Evolutionary conservation across 768 basidiomycete genomes (phyloP), one percentile per base, ranked within the genome.

Genomic region (Leccinum obscurum): DNA sequence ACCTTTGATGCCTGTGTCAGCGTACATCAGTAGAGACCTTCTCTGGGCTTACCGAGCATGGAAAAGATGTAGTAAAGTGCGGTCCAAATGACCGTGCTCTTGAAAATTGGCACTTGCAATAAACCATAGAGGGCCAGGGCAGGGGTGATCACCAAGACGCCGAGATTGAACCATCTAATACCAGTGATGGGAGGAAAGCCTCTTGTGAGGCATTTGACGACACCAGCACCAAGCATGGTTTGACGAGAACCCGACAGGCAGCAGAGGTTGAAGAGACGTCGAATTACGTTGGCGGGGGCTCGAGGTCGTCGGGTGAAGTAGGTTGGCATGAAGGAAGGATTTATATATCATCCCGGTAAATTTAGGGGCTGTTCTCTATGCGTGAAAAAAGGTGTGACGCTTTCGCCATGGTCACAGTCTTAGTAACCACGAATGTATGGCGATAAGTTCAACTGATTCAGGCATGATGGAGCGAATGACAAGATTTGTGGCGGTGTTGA

Each of bases 41-140:
- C 13, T 32, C 58, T 37, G 62, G 9, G 49, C 79, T 69, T 71
- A 86, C 92, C 90, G 62, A 95, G 77, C 83, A 94, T 92, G n/a
- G 91, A 90, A 75, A 89, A 90, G 64, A 88, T 76, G 78, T 94
- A 96, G 78, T 93, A 95, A 17, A 81, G 68, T 28, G 83, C 72
- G 17, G 85, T 76, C 76, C 87, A 95, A 9, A 84, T 54, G 26
- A 77, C 67, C 0, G 94, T 96, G 68, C 80, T 75, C 54, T 68
- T 69, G 57, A 78, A 74, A 46, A 79, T 64, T 53, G 77, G 72
- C 9, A 83, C 84, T 24, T 65, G 67, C 11, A 84, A 79, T 54
- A 86, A 66, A 13, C 93, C 95, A 76, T 88, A 91, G 54, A 87
- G 70, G 54, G 89, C 82, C 58, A 94, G 64, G 10, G 80, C 75